Conservation (phyloP, 805 yeast genomes). For the Blastobotrys parvus region DNA sequence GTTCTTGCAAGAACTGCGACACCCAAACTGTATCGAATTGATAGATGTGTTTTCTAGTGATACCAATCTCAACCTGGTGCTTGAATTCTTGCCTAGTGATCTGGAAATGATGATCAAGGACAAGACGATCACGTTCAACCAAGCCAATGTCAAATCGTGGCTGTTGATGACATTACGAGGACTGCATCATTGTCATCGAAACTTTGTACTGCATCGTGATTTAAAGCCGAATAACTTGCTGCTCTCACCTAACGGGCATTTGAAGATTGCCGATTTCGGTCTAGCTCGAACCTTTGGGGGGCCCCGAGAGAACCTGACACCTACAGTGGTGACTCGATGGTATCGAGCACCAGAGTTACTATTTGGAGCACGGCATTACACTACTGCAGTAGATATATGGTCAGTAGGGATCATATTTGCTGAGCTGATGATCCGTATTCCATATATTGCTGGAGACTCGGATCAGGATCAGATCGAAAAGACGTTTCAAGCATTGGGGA, state of each 20-base stretch:
- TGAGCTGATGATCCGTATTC: constrained; percentile 88
- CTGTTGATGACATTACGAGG: constrained; percentile 90
- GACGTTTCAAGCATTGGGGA: constrained; percentile 93
- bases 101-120: constrained; percentile 85
- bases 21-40: constrained; percentile 75
- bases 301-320: constrained; percentile 62
- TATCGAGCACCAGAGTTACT: constrained; percentile 92
- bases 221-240: constrained; percentile 87
- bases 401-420: constrained; percentile 95
- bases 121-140: constrained; percentile 61
- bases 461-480: constrained; percentile 85
- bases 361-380: constrained; percentile 81
- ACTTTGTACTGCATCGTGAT: constrained; percentile 85
- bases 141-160: constrained; percentile 91
- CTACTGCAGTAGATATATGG: constrained; percentile 90
- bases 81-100: constrained; percentile 90
- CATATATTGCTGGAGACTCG: constrained; percentile 87
- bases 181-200: constrained; percentile 89
- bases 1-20: constrained; percentile 72
- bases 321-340: constrained; percentile 97
- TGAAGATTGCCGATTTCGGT: constrained; percentile 97
- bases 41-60: constrained; percentile 75
- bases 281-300: constrained; percentile 67
- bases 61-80: constrained; percentile 67
- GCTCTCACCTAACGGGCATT: constrained; percentile 76